Conservation (phyloP, 1,139 yeast genomes). For the Sugiyamaella castrensis region DNA sequence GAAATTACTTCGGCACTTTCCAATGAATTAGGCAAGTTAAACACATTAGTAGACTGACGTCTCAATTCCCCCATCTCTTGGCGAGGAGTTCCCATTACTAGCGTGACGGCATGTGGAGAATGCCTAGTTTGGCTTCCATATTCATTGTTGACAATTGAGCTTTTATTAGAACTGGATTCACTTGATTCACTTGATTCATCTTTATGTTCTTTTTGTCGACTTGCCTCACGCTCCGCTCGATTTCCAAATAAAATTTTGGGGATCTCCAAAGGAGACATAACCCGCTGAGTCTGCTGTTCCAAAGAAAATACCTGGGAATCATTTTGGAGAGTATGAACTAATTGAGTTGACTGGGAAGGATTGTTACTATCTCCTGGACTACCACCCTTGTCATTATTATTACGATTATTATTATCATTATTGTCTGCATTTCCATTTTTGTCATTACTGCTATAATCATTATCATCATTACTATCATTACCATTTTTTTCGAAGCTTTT, state of each 20-base stretch:
- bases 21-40: constrained; percentile 1
- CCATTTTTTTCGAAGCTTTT: constrained; percentile 3
- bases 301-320: background rate
- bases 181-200: background rate
- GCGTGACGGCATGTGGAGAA: constrained; percentile 12
- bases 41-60: background rate
- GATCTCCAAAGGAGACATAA: constrained; percentile 1
- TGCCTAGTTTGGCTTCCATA: background rate
- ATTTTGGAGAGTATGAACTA: background rate
- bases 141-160: background rate
- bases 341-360: no score
- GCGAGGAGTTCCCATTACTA: constrained; percentile 20
- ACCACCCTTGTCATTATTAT: background rate
- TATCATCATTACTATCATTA: background rate
- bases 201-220: background rate
- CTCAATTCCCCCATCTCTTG: constrained; percentile 9
- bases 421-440: background rate
- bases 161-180: background rate
- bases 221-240: background rate
- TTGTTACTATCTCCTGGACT: no score
- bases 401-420: background rate
- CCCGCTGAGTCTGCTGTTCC: constrained; percentile 4
- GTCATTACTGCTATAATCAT: background rate
- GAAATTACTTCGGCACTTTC: constrained; percentile 17
- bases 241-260: constrained; percentile 4